Conservation (phyloP, 2,329 filamentous ascomycete genomes). For the Pezicula carpinea region DNA sequence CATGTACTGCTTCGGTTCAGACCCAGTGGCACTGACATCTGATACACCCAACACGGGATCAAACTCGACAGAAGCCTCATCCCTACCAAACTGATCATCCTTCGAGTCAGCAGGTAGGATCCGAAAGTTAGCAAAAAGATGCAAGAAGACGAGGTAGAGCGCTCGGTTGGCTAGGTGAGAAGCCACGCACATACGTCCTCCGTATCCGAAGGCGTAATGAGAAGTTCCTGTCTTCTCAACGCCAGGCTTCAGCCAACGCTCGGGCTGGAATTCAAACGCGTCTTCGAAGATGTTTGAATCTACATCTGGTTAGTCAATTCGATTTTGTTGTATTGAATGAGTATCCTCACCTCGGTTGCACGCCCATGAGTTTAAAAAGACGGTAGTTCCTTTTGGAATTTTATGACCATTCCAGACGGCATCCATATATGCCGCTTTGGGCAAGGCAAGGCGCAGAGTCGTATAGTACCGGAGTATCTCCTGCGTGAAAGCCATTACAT, state of each 20-base stretch:
- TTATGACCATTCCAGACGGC: constrained; percentile 49
- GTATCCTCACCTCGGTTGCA: constrained; percentile 5
- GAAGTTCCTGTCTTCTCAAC: constrained; percentile 29
- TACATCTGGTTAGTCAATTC: no score
- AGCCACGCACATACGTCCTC: constrained; percentile 50
- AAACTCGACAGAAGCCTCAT: no score
- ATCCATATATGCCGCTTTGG: constrained; percentile 53
- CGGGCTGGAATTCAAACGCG: constrained; percentile 55
- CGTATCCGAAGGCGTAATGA: constrained; percentile 50
- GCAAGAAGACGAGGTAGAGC: constrained; percentile 46
- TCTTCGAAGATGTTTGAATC: constrained; percentile 60
- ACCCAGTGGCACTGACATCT: no score
- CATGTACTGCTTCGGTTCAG: no score
- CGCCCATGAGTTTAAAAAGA: constrained; percentile 28
- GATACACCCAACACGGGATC: no score
- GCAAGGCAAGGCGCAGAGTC: constrained; percentile 61
- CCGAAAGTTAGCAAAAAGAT: constrained; percentile 45
- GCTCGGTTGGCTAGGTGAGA: constrained; percentile 49
- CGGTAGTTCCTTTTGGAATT: constrained; percentile 41
- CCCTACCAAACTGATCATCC: no score
- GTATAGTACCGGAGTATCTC: constrained; percentile 61
- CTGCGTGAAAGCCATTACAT: constrained; percentile 60
- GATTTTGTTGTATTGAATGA: no score
- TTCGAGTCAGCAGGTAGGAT: constrained; percentile 29
- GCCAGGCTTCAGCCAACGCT: constrained; percentile 33